Base-by-base conservation (phyloP, 2,329 filamentous ascomycete genomes). In the Fusarium domesticum region DNA sequence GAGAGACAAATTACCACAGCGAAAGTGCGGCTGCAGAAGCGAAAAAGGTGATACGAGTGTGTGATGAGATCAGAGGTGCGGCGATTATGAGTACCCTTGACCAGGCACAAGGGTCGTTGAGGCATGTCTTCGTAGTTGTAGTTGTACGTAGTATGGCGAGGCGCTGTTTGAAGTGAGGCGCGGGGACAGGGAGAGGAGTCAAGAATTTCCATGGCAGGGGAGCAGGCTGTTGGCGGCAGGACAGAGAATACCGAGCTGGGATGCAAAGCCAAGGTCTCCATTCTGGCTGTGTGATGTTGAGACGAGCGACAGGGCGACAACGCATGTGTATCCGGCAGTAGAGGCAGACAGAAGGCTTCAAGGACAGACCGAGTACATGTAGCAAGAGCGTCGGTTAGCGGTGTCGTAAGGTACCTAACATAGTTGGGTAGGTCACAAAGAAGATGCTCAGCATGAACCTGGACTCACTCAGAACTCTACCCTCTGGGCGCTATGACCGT, bases 151-250 rank as follows among this genome's bases (percentile, higher is more conserved):
- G 36, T 42, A 35, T 42, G 47, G 33, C 44, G 41, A 47, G 49
- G 57, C 47, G 57, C 57, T 58, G 60, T 44, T 44, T 50, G 43
- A 45, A 47, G 50, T 39, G 45, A 45, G 44, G 39, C 45, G 42
- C 39, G 37, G 45, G 43, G 20, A 30, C 42, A 28, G 43, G 44
- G 25, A 37, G 39, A 37, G 35, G 37, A 51, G 35, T 34, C 36
- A 45, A 54, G 43, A 37, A 30, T 20, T 37, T 34, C 12, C 15
- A 20, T 36, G 42, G 38, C 49, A 59, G 47, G 56, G 51, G 43
- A 38, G 17, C 37, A 37, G 45, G 41, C 32, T 53, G 45, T 48
- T 50, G 42, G n/a, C n/a, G n/a, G n/a, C n/a, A n/a, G n/a, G n/a
- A 43, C 37, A 39, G 41, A 36, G 31, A 19, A 46, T 36, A 51